phyloP scores from a whole-genome alignment of 306 rosid genomes.

The Medicago ruthenica region DNA sequence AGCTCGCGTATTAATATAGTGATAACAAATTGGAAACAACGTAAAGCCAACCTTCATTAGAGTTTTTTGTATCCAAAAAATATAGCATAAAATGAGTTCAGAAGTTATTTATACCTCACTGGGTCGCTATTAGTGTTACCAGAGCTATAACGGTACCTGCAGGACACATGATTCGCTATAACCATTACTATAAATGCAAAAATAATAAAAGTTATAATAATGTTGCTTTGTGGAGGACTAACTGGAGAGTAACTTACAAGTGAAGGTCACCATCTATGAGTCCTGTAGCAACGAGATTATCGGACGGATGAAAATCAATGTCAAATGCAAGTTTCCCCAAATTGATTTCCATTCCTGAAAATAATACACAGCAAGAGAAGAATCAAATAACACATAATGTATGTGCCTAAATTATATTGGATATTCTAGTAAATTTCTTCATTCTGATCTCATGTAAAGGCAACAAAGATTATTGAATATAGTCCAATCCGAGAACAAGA shows the following conservation, averaged over 20 bases:
- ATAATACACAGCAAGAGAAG: not conserved
- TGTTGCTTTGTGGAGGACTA: not conserved
- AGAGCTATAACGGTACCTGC: slow-evolving; percentile 65
- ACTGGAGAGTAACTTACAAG: slow-evolving; percentile 47
- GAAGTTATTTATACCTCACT: slow-evolving; percentile 54
- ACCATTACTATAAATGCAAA: not conserved
- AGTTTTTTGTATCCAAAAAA: not conserved
- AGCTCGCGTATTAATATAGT: not conserved
- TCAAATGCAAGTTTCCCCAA: slow-evolving; percentile 72
- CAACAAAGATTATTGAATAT: too few species aligned
- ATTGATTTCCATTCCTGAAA: slow-evolving; percentile 63
- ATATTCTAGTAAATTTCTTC: not conserved
- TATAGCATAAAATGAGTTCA: not conserved
- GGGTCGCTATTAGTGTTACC: slow-evolving; percentile 57
- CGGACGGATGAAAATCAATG: slow-evolving; percentile 80
- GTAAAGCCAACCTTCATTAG: not conserved
- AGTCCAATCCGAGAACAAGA: too few species aligned
- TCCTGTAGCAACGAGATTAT: slow-evolving; percentile 65
- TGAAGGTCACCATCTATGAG: slow-evolving; percentile 73
- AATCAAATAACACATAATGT: not conserved
- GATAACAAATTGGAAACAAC: slow-evolving; percentile 1
- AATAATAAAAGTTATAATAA: not conserved
- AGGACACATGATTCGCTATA: not conserved
- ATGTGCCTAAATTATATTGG: not conserved
- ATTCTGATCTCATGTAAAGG: not conserved